Conservation (phyloP, 257 asterid species). For the Solanum clarkiae region DNA sequence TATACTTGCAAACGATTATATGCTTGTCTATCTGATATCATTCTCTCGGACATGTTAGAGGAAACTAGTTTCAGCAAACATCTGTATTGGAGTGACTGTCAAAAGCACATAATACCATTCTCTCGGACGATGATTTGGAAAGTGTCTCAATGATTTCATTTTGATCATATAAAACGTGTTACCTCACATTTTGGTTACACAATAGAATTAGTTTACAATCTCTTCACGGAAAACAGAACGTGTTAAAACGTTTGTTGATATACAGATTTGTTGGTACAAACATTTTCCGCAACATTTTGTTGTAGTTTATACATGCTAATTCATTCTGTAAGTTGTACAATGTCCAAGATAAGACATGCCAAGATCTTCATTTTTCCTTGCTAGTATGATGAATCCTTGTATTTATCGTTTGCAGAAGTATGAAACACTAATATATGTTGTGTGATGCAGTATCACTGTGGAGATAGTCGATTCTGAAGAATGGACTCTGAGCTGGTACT, state of each 20-base stretch:
- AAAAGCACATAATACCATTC: not conserved
- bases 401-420: not conserved
- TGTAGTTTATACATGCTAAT: not conserved
- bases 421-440: not conserved
- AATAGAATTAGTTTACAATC: not conserved
- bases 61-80: not conserved
- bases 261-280: not conserved
- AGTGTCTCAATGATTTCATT: not conserved
- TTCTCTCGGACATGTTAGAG: not conserved
- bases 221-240: not conserved
- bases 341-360: not conserved
- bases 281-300: not conserved
- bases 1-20: not conserved
- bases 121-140: not conserved
- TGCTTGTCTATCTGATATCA: not conserved
- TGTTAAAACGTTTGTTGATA: not conserved
- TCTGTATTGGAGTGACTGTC: not conserved
- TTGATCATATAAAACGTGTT: not conserved
- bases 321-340: not conserved
- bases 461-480: not conserved
- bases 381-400: not conserved
- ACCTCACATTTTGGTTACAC: not conserved
- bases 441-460: not conserved
- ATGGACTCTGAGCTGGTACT: slow-evolving; percentile 21
- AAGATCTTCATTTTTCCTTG: not conserved